Conservation (phyloP, 2,329 filamentous ascomycete genomes). For the Clonostachys rhizophaga region DNA sequence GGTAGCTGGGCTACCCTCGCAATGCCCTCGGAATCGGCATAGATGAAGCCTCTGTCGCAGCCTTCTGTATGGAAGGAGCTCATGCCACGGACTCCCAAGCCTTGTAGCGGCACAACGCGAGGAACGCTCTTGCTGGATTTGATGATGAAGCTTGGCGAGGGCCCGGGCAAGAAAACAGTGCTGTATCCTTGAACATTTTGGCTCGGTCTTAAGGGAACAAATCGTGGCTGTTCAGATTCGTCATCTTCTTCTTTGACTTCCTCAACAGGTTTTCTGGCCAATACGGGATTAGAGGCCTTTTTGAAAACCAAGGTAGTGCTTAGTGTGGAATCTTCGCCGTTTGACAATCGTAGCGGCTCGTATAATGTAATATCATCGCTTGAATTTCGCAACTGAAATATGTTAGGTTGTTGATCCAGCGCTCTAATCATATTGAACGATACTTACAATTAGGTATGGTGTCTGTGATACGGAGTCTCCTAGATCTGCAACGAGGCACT, state of each 20-base stretch:
- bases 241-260: constrained; percentile 38
- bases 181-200: constrained; percentile 71
- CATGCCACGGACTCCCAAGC: constrained; percentile 64
- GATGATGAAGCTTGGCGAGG: constrained; percentile 75
- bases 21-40: constrained; percentile 68
- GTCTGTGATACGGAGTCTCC: constrained; percentile 67
- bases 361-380: constrained; percentile 85
- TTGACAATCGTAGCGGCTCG: constrained; percentile 62
- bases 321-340: constrained; percentile 31
- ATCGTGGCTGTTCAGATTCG: constrained; percentile 36
- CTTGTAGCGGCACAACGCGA: constrained; percentile 68
- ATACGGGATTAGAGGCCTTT: constrained; percentile 65
- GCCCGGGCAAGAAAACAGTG: constrained; percentile 77
- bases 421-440: too few relatives aligned
- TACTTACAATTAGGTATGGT: constrained; percentile 78
- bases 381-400: constrained; percentile 63
- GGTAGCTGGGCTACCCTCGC: constrained; percentile 73
- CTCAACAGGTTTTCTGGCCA: constrained; percentile 52
- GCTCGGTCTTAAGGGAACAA: constrained; percentile 52
- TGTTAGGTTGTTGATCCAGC: neutral
- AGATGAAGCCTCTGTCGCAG: constrained; percentile 80
- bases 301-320: constrained; percentile 64
- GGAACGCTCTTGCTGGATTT: constrained; percentile 77
- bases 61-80: constrained; percentile 72
- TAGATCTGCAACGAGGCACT: constrained; percentile 80